phyloP scores from a whole-genome alignment of 2,329 filamentous ascomycete species.

The Bipolaris sorokiniana region DNA sequence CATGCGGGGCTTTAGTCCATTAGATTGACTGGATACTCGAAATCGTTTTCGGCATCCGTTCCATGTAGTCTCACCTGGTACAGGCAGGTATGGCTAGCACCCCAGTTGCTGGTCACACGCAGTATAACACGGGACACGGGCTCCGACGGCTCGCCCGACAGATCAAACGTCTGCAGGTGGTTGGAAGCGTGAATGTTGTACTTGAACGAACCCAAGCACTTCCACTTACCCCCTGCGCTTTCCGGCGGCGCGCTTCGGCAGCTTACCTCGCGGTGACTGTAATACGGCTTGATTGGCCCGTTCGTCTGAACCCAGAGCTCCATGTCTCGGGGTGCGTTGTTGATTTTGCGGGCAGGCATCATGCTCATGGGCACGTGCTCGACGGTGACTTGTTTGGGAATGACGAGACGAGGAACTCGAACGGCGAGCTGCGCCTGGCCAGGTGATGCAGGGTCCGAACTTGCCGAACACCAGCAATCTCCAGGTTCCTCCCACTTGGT shows the following conservation, averaged over 20 bases:
- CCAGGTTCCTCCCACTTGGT: slow-evolving; percentile 75
- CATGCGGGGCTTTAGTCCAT: slow-evolving; percentile 19
- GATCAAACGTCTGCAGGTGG: slow-evolving; percentile 51
- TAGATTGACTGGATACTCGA: slow-evolving; percentile 27
- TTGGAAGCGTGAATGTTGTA: slow-evolving; percentile 53
- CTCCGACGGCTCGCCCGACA: slow-evolving; percentile 38
- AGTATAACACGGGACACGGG: slow-evolving; percentile 48
- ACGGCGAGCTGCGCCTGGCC: slow-evolving; percentile 71
- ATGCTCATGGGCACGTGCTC: slow-evolving; percentile 54
- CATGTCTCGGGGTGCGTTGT: slow-evolving; percentile 50
- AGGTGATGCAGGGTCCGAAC: slow-evolving; percentile 51
- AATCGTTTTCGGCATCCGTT: slow-evolving; percentile 27
- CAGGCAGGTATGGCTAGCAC: slow-evolving; percentile 53
- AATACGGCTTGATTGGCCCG: slow-evolving; percentile 30
- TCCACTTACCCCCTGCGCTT: slow-evolving; percentile 31
- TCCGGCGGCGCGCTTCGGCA: slow-evolving; percentile 21
- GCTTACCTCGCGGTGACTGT: slow-evolving; percentile 22
- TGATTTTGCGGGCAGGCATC: slow-evolving; percentile 46
- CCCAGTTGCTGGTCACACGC: slow-evolving; percentile 53
- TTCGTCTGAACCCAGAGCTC: slow-evolving; percentile 54
- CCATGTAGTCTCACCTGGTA: slow-evolving; percentile 56
- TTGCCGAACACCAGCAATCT: slow-evolving; percentile 82
- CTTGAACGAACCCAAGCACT: slow-evolving; percentile 50
- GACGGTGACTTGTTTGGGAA: slow-evolving; percentile 51
- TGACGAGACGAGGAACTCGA: slow-evolving; percentile 43